Conservation (phyloP, 2,329 filamentous ascomycete genomes). For the Beauveria rudraprayagi region DNA sequence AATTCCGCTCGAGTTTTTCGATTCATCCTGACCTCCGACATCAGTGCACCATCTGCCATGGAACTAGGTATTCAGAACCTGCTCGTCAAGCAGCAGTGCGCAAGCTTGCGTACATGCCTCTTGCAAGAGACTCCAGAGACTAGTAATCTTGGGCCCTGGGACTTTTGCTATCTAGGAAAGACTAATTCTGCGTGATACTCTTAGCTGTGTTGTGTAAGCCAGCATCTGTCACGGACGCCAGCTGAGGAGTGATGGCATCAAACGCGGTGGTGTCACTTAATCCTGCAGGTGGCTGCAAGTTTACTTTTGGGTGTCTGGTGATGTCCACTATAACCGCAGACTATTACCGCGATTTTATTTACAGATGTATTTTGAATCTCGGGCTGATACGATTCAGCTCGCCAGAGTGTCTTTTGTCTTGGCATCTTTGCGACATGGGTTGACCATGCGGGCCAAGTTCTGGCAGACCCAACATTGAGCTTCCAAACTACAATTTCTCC, state of each 20-base stretch:
- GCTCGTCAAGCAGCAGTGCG: background rate
- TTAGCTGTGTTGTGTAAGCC: background rate
- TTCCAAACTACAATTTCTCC: no score
- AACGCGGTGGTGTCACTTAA: background rate
- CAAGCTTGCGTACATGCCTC: no score
- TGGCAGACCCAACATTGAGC: no score
- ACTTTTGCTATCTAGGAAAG: background rate
- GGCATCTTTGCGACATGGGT: no score
- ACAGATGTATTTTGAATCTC: fast-evolving
- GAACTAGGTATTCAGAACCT: background rate
- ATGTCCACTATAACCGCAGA: background rate
- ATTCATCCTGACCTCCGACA: background rate
- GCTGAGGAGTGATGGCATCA: background rate
- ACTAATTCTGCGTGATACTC: background rate
- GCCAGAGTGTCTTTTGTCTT: no score
- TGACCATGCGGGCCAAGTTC: no score
- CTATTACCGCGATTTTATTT: fast-evolving
- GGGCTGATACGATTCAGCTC: no score
- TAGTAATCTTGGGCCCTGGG: slow-evolving; percentile 2
- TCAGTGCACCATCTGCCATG: background rate
- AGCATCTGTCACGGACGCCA: background rate
- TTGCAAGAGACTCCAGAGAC: background rate
- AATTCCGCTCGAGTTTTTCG: slow-evolving; percentile 25
- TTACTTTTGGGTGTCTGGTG: background rate
- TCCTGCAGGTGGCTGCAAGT: background rate